Evolutionary conservation across 352 stramenopile species (phyloP).

Genomic region (Globisporangium rhizosaccharum): DNA sequence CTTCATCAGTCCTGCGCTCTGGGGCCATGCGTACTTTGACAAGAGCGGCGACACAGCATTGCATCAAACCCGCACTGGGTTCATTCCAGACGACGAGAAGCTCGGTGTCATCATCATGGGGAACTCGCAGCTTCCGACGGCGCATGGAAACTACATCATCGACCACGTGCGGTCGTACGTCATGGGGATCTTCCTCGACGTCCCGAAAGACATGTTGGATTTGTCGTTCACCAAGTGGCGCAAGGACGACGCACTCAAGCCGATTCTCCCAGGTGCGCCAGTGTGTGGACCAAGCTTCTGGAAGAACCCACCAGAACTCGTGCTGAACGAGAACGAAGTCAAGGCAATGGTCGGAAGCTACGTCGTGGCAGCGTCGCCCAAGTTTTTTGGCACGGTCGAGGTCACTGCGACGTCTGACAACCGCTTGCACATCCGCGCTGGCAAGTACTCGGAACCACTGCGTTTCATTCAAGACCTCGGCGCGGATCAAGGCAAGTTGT

Average conservation of each 20-base stretch:
- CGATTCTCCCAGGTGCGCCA: conserved; percentile 25
- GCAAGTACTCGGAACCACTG: neutral
- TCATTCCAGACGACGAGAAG: conserved; percentile 31
- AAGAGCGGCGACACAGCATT: conserved; percentile 55
- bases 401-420: conserved; percentile 11
- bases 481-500: neutral
- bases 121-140: conserved; percentile 40
- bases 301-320: conserved; percentile 25
- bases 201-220: conserved; percentile 49
- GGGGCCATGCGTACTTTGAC: conserved; percentile 62
- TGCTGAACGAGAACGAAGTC: conserved; percentile 18
- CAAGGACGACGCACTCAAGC: conserved; percentile 23
- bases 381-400: conserved; percentile 30
- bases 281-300: conserved; percentile 39
- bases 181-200: conserved; percentile 58
- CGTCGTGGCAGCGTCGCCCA: conserved; percentile 22
- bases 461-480: neutral
- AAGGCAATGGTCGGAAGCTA: conserved; percentile 44
- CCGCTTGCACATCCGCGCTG: neutral
- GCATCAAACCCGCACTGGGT: conserved; percentile 54
- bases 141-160: conserved; percentile 34
- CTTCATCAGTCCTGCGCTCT: conserved; percentile 42
- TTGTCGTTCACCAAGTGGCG: conserved; percentile 32
- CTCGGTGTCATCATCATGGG: conserved; percentile 54
- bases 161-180: conserved; percentile 66